Evolutionary conservation across 805 yeast genomes (phyloP), one percentile per base, ranked within the genome.

Genomic region (Myxozyma nipponensis): DNA sequence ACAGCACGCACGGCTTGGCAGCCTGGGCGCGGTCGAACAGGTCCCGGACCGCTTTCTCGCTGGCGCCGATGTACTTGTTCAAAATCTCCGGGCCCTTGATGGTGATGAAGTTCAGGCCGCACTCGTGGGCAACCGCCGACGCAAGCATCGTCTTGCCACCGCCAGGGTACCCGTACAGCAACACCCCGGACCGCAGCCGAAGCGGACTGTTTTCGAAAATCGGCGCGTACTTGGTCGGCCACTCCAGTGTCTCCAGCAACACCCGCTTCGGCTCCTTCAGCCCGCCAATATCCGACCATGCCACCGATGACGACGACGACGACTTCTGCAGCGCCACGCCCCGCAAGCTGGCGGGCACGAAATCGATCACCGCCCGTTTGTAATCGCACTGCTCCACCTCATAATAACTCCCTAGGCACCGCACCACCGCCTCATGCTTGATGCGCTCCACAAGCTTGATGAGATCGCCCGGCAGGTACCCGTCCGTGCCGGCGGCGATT

Each of bases 211-310:
- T 81, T 17, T 83, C 82, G 68, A 93, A 91, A n/a, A 91, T 87
- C 4, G 97, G 96, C 0, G 96, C 95, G 64, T 91, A 91, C 62
- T 83, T 88, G 1, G 95, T 87, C 1, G 98, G 98, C 97, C 97
- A 91, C 63, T 93, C 98, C 30, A 91, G 69, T 0, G 98, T 93
- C 64, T 91, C 98, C 45, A 88, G 66, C 7, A 91, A 69, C 0
- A 87, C 72, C 7, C 77, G 72, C 63, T 91, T 91, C 1, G 95
- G 93, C 15, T 81, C 84, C 18, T 70, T 70, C 47, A 91, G 71
- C 0, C 97, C 98, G 4, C 98, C 98, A 57, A 91, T 87, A 59
- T 89, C 95, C 1, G 73, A 61, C 98, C 98, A 91, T 41, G 77
- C 76, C 0, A 82, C 78, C 7, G 7, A 9, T 1, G 80, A 68